Evolutionary conservation across 805 yeast genomes (phyloP).

Genomic region (Saturnispora sekii): DNA sequence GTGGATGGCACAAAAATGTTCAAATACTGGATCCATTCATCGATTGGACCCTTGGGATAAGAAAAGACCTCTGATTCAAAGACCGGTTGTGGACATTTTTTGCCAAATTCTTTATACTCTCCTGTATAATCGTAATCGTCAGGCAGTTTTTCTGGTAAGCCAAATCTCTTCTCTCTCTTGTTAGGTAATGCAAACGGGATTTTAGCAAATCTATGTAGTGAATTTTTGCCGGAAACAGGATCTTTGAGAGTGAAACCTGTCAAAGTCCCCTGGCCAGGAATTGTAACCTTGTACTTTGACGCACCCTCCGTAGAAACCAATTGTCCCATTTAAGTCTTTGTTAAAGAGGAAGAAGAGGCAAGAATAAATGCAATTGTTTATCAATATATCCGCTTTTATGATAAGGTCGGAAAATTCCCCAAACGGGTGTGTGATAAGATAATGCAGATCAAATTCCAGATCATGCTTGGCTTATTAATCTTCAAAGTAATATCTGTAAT

Average conservation of each 20-base stretch:
- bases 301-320: slow-evolving; percentile 16
- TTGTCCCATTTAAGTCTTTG: slow-evolving; percentile 8
- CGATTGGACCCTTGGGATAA: slow-evolving; percentile 19
- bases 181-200: slow-evolving; percentile 27
- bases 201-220: slow-evolving; percentile 24
- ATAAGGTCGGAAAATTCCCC: too few relatives aligned
- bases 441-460: too few relatives aligned
- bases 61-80: slow-evolving; percentile 19
- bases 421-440: too few relatives aligned
- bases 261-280: slow-evolving; percentile 23
- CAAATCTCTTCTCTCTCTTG: slow-evolving; percentile 26
- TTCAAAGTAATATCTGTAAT: too few relatives aligned
- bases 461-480: too few relatives aligned
- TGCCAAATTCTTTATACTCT: slow-evolving; percentile 26
- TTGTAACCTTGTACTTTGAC: slow-evolving; percentile 13
- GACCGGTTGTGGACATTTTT: slow-evolving; percentile 30
- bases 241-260: slow-evolving; percentile 21
- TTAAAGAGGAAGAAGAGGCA: neutral
- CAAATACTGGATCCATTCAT: slow-evolving; percentile 27
- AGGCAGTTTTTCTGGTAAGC: slow-evolving; percentile 23
- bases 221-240: slow-evolving; percentile 11
- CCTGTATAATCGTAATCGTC: slow-evolving; percentile 30
- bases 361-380: neutral
- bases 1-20: slow-evolving; percentile 33
- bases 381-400: too few relatives aligned